Evolutionary conservation across 2,329 filamentous ascomycete species (phyloP), one percentile per base, ranked within the genome.

Genomic region (Annulohypoxylon truncatum): DNA sequence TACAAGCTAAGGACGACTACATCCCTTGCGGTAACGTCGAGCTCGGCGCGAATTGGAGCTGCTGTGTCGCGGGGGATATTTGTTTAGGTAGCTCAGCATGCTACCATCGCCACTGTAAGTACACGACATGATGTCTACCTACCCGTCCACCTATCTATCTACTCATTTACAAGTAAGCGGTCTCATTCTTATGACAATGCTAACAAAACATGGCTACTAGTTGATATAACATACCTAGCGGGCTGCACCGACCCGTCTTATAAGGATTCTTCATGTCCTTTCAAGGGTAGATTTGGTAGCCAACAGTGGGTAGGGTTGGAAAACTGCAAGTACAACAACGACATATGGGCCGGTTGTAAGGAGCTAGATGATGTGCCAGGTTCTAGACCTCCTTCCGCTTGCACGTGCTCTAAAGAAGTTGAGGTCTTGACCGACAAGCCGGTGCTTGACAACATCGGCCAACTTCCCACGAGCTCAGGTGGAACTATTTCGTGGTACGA

Each of bases 1-100:
- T 24, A 1, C 8, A 52, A 28, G 58, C 69, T 7, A 44, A 35
- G 2, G 13, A 54, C 2, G 60, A 57, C 1, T 73, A 71, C 26
- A 69, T 73, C 12, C 69, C 71, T 26, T 73, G 71, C 26, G 69
- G 71, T 7, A 73, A 73, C 26, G 66, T 61, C 26, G 69, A 54
- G 12, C 13, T 24, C 18, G 68, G 63, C 2, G 12, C 7, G 8
- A 28, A 70, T 18, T 71, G 67, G 47, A 42, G 58, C 24, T 73
- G 72, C 59, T 72, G 71, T 18, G 29, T 63, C 8, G 63, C 59
- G 3, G 72, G 71, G 18, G 72, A 72, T 38, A 61, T 60, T 9
- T 72, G 72, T 33, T 24, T 72, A 10, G 46, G 24, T 10, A 63
- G 51, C 22, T 57, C 53, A 10, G 72, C 68, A 20, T 72, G 72